Evolutionary conservation across 148 eudicot genomes (phyloP), one percentile per base, ranked within the genome.

Genomic region (Fallopia convolvulus): DNA sequence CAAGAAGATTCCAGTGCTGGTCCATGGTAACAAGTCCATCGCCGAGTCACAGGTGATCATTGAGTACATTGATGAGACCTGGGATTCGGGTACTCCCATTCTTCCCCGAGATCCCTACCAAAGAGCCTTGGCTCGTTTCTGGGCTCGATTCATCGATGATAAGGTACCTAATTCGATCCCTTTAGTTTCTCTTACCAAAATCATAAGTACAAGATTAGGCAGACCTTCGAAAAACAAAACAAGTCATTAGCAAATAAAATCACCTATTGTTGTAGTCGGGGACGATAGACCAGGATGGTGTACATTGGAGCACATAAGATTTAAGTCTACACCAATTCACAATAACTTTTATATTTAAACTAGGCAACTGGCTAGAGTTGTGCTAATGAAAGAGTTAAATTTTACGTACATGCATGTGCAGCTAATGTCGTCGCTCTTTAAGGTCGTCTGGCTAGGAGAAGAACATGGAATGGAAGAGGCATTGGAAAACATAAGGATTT

Each of bases 141-240:
- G 83, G 86, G 83, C 79, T 52, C 63, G 75, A 12, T 78, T 81
- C 41, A 76, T 81, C 40, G 86, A 83, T 78, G 83, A 80, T 2
- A 80, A 80, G 83, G 85, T 83, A n/a, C n/a, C n/a, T n/a, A n/a
- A n/a, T n/a, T n/a, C n/a, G n/a, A n/a, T n/a, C n/a, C n/a, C n/a
- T n/a, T n/a, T n/a, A n/a, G n/a, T n/a, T n/a, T n/a, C n/a, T n/a
- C n/a, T n/a, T n/a, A n/a, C n/a, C n/a, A n/a, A n/a, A n/a, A n/a
- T n/a, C n/a, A n/a, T n/a, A n/a, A n/a, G n/a, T n/a, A n/a, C n/a
- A n/a, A n/a, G n/a, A n/a, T n/a, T n/a, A n/a, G n/a, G n/a, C n/a
- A n/a, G n/a, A n/a, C n/a, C n/a, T n/a, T n/a, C n/a, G n/a, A n/a
- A n/a, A n/a, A n/a, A n/a, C n/a, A n/a, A n/a, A n/a, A n/a, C n/a